Conservation (phyloP, 2,329 filamentous ascomycete genomes). For the Pyrenophora seminiperda region DNA sequence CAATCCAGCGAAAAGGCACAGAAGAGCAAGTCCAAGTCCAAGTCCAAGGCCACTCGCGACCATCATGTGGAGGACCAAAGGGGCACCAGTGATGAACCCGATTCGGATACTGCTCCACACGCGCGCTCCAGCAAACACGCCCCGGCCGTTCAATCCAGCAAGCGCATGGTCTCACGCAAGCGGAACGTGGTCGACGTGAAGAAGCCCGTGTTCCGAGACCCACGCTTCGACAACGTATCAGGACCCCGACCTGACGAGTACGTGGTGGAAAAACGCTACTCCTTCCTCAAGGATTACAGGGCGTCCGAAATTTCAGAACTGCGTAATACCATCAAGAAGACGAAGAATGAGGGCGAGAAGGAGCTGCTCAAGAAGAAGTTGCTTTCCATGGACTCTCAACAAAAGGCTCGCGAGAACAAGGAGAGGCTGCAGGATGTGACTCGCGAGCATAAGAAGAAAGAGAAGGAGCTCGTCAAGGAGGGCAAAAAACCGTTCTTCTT, state of each 20-base stretch:
- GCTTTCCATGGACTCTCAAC: constrained; percentile 76
- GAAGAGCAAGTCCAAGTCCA: constrained; percentile 20
- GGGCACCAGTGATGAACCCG: constrained; percentile 42
- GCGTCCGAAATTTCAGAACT: constrained; percentile 81
- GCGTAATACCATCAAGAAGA: constrained; percentile 67
- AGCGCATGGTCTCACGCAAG: constrained; percentile 79
- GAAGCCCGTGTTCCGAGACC: constrained; percentile 72
- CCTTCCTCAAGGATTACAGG: constrained; percentile 86
- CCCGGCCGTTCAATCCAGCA: constrained; percentile 80
- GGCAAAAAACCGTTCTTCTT: constrained; percentile 94
- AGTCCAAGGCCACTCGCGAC: constrained; percentile 16
- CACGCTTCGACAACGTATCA: constrained; percentile 77
- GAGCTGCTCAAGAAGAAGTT: constrained; percentile 74
- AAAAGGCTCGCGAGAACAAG: constrained; percentile 71
- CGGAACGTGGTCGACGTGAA: constrained; percentile 71
- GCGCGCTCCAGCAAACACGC: constrained; percentile 81
- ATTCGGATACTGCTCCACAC: constrained; percentile 44
- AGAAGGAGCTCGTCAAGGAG: constrained; percentile 82
- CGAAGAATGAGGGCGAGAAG: constrained; percentile 68
- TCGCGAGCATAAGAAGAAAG: constrained; percentile 75
- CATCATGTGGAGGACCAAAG: constrained; percentile 31
- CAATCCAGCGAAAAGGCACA: constrained; percentile 30
- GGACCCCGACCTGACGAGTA: constrained; percentile 61
- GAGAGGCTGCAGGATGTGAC: constrained; percentile 73
- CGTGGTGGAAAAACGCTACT: constrained; percentile 73